Base-by-base conservation (phyloP, 805 yeast species). In the Pichia deserticola region DNA sequence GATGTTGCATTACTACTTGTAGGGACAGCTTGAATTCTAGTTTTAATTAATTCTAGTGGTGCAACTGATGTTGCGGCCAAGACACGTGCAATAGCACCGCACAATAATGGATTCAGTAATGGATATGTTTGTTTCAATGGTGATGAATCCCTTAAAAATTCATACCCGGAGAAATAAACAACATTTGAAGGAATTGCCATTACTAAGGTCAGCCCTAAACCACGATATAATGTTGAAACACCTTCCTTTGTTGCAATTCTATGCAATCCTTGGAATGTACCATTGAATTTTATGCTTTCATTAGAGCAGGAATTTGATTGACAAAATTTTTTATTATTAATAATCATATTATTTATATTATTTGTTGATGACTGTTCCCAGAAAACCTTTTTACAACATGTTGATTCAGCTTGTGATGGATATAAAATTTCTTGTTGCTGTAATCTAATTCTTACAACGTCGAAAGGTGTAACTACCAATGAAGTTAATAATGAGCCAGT, bases 181-280 rank as follows among this genome's bases (percentile, higher is more conserved):
- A 93, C 86, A 58, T 92, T 93, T 0, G 97, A 78, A 1, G 99
- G 99, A 1, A 90, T 75, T 0, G 97, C 88, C 95, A 93, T 93
- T 12, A 85, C 51, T 20, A 93, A 68, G 0, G 95, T 88, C 33
- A 92, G 64, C 0, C 92, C 78, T 8, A 93, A 73, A 0, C 99
- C 99, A 48, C 98, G 72, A 92, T 97, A 93, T 15, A 93, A 70
- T 0, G 96, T 83, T 1, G 73, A 45, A 0, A 79, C 30, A 0
- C 99, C 99, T 66, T 93, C 99, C 29, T 77, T 71, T 33, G 73
- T 66, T 4, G 81, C 75, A 41, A 92, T 89, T 40, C 77, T 75
- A 1, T 68, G 55, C 55, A 92, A 73, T 0, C 96, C 93, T 38
- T 86, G 85, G 61, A 79, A 74, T 0, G 97, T 89, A 3, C 93